These are phyloP conservation scores for Castanopsis chinensis DNA, from an alignment of 306 rosid species.

Conservation along the genomic window DNA sequence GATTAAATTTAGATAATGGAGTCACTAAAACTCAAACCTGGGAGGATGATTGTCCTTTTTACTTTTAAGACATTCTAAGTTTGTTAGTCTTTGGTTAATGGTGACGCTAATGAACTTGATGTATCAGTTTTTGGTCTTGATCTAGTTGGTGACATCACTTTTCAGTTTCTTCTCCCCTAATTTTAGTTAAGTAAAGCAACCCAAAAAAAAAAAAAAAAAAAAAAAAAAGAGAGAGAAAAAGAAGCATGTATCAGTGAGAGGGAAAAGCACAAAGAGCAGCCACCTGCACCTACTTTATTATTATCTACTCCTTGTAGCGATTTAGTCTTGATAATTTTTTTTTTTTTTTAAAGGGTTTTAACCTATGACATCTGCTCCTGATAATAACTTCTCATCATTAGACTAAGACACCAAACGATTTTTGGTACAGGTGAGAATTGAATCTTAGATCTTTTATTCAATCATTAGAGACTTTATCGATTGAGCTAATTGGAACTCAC, in stretches of 20 bases:
- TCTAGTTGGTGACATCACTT: too few relatives aligned
- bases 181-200: too few relatives aligned
- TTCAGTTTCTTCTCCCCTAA: too few relatives aligned
- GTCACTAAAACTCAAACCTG: constrained; percentile 10
- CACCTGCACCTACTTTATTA: too few relatives aligned
- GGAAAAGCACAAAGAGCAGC: too few relatives aligned
- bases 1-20: constrained; percentile 19
- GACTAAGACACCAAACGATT: accelerated
- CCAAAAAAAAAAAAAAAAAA: background rate
- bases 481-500: too few relatives aligned
- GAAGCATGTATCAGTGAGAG: background rate
- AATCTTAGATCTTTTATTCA: accelerated
- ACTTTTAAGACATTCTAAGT: constrained; percentile 19
- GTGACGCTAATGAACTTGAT: constrained; percentile 12
- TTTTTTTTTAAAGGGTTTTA: too few relatives aligned
- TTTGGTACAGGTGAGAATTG: accelerated
- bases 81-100: constrained; percentile 15
- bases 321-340: too few relatives aligned
- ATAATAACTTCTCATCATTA: accelerated
- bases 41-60: constrained; percentile 9
- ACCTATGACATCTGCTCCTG: accelerated
- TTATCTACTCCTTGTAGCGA: too few relatives aligned
- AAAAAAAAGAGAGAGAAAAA: too few relatives aligned
- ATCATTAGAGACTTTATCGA: accelerated
- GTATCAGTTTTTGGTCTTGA: background rate